Conservation (phyloP, 2,329 filamentous ascomycete genomes). For the Hypocrella siamensis region DNA sequence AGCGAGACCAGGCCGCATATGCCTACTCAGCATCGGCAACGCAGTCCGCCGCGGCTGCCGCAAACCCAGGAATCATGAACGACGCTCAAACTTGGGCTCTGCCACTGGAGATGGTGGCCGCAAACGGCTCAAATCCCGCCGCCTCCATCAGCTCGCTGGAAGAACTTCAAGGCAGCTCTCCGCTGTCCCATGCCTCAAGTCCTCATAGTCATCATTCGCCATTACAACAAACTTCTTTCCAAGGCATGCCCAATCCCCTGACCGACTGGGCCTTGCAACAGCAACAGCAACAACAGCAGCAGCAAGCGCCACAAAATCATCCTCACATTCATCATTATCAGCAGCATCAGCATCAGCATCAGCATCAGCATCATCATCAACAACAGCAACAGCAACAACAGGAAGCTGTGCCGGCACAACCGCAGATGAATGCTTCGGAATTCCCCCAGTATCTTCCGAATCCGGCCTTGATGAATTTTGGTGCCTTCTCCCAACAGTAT, state of each 20-base stretch:
- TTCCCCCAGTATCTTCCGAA: conserved; percentile 41
- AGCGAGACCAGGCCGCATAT: conserved; percentile 35
- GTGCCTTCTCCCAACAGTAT: conserved; percentile 33
- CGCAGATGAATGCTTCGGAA: conserved; percentile 24
- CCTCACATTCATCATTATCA: conserved; percentile 12
- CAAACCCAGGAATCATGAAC: conserved; percentile 19
- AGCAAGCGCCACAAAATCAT: conserved; percentile 12
- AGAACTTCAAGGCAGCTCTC: conserved; percentile 30
- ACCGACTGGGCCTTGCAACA: conserved; percentile 48
- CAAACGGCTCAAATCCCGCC: conserved; percentile 24
- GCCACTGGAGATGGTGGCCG: conserved; percentile 34
- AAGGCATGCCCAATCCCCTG: conserved; percentile 33
- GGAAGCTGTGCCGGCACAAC: conserved; percentile 10
- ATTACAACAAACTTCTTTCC: conserved; percentile 38
- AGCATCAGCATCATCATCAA: conserved; percentile 28
- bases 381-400: conserved; percentile 10
- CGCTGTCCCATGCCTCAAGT: conserved; percentile 34
- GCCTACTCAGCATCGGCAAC: conserved; percentile 9
- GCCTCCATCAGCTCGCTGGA: conserved; percentile 32
- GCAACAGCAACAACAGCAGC: conserved; percentile 28
- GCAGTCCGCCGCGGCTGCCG: conserved; percentile 17
- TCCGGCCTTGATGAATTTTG: conserved; percentile 38
- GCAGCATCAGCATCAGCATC: conserved; percentile 12
- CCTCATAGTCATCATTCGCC: conserved; percentile 33
- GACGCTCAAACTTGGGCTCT: conserved; percentile 30